Conservation (phyloP, 352 stramenopile species). For the Phytopythium delawarense region DNA sequence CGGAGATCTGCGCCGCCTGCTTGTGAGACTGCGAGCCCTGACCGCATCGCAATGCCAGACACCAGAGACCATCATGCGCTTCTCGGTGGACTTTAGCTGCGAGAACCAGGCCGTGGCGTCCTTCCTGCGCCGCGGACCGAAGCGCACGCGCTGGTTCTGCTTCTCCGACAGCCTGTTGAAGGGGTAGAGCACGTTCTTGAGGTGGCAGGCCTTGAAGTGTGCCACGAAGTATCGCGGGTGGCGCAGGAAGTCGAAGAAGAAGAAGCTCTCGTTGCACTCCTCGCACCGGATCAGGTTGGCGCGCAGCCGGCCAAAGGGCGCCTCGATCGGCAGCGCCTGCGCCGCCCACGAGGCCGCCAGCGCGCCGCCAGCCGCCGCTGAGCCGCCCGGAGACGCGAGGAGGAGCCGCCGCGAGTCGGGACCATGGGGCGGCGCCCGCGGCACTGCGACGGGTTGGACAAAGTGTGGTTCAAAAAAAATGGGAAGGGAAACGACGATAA, state of each 20-base stretch:
- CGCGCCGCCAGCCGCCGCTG: neutral
- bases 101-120: conserved; percentile 68
- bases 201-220: conserved; percentile 76
- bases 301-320: conserved; percentile 53
- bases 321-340: conserved; percentile 36
- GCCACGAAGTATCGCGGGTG: conserved; percentile 77
- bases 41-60: no score
- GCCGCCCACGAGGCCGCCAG: neutral
- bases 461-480: no score
- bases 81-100: conserved; percentile 83
- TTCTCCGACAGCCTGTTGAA: conserved; percentile 74
- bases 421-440: no score
- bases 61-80: conserved; percentile 38
- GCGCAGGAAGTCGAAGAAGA: conserved; percentile 78
- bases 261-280: conserved; percentile 79
- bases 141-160: conserved; percentile 69
- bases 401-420: no score
- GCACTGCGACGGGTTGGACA: no score
- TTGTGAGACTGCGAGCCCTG: no score
- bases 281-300: conserved; percentile 79
- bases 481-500: no score
- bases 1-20: conserved; percentile 46
- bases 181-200: conserved; percentile 75
- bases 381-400: neutral
- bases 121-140: conserved; percentile 63